Conservation (phyloP, 1,284 basidiomycete species). For the Laetiporus sulphureus region DNA sequence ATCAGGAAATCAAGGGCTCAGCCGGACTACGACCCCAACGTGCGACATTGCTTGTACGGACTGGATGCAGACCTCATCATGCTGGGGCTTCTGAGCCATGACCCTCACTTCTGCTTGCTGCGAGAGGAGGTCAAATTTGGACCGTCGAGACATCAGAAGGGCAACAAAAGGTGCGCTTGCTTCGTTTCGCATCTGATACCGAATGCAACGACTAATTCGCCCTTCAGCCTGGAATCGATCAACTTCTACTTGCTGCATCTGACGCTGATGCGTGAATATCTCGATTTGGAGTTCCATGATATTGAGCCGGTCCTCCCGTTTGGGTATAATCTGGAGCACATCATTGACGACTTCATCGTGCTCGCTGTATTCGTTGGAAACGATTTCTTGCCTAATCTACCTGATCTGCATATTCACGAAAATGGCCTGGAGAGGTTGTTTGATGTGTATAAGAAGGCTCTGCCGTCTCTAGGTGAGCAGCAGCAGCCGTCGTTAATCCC, state of each 20-base stretch:
- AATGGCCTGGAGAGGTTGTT: slow-evolving; percentile 92
- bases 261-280: slow-evolving; percentile 92
- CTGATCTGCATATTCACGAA: slow-evolving; percentile 96
- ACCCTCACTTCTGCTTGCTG: slow-evolving; percentile 97
- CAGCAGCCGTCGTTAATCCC: neutral
- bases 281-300: slow-evolving; percentile 89
- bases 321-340: slow-evolving; percentile 79
- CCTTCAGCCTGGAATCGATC: slow-evolving; percentile 68
- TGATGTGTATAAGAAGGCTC: slow-evolving; percentile 89
- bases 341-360: slow-evolving; percentile 98
- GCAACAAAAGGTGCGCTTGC: slow-evolving; percentile 52
- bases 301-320: slow-evolving; percentile 58
- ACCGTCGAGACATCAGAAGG: slow-evolving; percentile 68
- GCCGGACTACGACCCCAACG: slow-evolving; percentile 89
- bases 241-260: slow-evolving; percentile 96
- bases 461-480: slow-evolving; percentile 63
- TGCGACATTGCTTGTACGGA: slow-evolving; percentile 96
- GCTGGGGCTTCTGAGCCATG: slow-evolving; percentile 94
- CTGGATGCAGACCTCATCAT: slow-evolving; percentile 98
- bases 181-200: neutral
- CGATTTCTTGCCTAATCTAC: slow-evolving; percentile 95
- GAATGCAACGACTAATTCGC: neutral
- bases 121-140: slow-evolving; percentile 99
- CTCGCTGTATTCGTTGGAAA: slow-evolving; percentile 97
- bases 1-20: slow-evolving; percentile 94